These are phyloP conservation scores for Ceratopteris richardii DNA, from an alignment of 75 land plant species.

Conservation along the genomic window DNA sequence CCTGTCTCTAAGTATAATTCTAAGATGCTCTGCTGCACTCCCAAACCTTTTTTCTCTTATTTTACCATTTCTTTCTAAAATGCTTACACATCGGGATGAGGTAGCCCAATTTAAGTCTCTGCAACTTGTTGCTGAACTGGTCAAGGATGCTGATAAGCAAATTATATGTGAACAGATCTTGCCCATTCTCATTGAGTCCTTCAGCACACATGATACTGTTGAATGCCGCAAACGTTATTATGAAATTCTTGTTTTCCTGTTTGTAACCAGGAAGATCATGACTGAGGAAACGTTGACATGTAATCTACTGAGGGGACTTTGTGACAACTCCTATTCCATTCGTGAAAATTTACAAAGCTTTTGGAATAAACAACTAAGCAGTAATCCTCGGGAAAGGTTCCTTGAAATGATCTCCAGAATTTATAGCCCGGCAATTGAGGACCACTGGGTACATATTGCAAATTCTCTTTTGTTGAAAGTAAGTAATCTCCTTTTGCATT, in stretches of 20 bases:
- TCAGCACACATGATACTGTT: slow-evolving; percentile 23
- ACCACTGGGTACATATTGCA: slow-evolving; percentile 25
- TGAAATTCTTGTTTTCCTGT: slow-evolving; percentile 30
- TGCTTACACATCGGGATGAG: slow-evolving; percentile 36
- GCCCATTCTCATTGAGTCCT: slow-evolving; percentile 29
- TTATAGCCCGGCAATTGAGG: slow-evolving; percentile 29
- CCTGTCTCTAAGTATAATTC: slow-evolving; percentile 28
- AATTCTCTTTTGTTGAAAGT: slow-evolving; percentile 37
- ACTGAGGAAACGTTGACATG: slow-evolving; percentile 11
- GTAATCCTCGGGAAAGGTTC: slow-evolving; percentile 22
- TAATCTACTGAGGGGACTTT: slow-evolving; percentile 24
- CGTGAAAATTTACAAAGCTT: slow-evolving; percentile 24
- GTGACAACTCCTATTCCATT: slow-evolving; percentile 19
- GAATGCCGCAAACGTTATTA: slow-evolving; percentile 26
- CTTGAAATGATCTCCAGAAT: slow-evolving; percentile 23
- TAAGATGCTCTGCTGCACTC: slow-evolving; percentile 13
- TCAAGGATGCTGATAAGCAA: slow-evolving; percentile 20
- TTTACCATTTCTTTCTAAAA: slow-evolving; percentile 25
- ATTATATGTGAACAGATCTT: slow-evolving; percentile 25
- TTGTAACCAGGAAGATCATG: slow-evolving; percentile 15
- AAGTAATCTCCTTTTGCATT: not conserved
- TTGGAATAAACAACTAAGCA: slow-evolving; percentile 31
- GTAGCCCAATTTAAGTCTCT: slow-evolving; percentile 31
- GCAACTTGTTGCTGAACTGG: slow-evolving; percentile 29
- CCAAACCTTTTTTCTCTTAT: slow-evolving; percentile 25